Evolutionary conservation across 352 stramenopile species (phyloP).

Genomic region (Globisporangium viniferum): DNA sequence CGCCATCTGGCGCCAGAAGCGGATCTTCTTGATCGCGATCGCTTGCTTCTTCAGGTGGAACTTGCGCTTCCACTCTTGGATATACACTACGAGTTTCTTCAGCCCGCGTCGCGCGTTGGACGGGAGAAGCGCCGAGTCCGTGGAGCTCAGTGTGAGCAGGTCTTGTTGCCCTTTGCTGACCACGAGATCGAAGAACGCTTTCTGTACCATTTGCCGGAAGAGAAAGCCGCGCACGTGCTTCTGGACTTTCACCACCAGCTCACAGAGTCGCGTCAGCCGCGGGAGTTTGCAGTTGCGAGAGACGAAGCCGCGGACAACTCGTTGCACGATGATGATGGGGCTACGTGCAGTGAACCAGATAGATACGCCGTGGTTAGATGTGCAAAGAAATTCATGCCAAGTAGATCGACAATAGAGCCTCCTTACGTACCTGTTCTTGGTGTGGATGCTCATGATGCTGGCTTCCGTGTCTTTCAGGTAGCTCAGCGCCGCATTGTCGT

Average conservation of each 20-base stretch:
- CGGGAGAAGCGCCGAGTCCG: slow-evolving; percentile 27
- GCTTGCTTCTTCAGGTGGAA: slow-evolving; percentile 57
- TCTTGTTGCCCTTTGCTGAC: slow-evolving; percentile 38
- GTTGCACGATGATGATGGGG: slow-evolving; percentile 33
- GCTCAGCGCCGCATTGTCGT: slow-evolving; percentile 31
- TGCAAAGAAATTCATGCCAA: neutral
- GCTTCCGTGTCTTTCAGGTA: slow-evolving; percentile 35
- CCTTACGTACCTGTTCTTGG: slow-evolving; percentile 34
- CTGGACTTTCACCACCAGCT: slow-evolving; percentile 51
- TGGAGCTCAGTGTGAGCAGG: slow-evolving; percentile 38
- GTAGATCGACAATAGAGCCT: neutral
- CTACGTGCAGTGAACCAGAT: slow-evolving; percentile 3
- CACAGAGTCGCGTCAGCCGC: slow-evolving; percentile 39
- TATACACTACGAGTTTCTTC: slow-evolving; percentile 42
- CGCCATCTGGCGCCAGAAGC: slow-evolving; percentile 75
- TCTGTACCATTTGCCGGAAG: slow-evolving; percentile 40
- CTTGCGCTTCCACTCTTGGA: slow-evolving; percentile 53
- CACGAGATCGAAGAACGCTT: slow-evolving; percentile 52
- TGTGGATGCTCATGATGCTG: slow-evolving; percentile 26
- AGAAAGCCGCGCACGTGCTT: slow-evolving; percentile 60
- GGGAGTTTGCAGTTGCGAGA: slow-evolving; percentile 40
- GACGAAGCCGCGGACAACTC: slow-evolving; percentile 45
- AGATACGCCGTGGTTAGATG: neutral
- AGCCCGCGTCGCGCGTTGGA: slow-evolving; percentile 38
- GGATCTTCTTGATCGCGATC: slow-evolving; percentile 73